Evolutionary conservation across 2,329 filamentous ascomycete genomes (phyloP).

Genomic region (Neophaeococcomyces aloes): DNA sequence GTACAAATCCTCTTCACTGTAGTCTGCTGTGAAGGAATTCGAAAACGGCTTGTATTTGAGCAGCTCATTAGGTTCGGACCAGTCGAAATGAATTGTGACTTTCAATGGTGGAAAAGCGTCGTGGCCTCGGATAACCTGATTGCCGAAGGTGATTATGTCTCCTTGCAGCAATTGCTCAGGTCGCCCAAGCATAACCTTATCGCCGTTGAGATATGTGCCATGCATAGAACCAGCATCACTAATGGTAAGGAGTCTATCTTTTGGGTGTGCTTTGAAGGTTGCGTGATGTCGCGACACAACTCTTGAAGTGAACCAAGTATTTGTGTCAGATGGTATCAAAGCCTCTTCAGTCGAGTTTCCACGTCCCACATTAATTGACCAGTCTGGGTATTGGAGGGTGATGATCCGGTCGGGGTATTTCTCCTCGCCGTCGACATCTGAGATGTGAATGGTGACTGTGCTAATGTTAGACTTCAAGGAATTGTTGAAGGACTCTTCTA

Average conservation of each 20-base stretch:
- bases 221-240: constrained; percentile 51
- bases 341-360: constrained; percentile 31
- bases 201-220: constrained; percentile 47
- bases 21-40: constrained; percentile 33
- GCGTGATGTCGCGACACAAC: constrained; percentile 40
- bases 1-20: constrained; percentile 23
- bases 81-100: not conserved
- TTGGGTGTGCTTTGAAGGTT: constrained; percentile 23
- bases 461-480: not conserved
- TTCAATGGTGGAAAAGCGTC: constrained; percentile 12
- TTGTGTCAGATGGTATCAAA: constrained; percentile 28
- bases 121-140: constrained; percentile 38
- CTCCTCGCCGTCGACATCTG: constrained; percentile 2
- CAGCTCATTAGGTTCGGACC: not conserved
- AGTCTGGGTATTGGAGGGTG: constrained; percentile 12
- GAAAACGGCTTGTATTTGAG: constrained; percentile 9
- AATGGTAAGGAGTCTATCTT: constrained; percentile 33
- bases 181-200: constrained; percentile 27
- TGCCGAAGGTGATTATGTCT: constrained; percentile 38
- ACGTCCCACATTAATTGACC: constrained; percentile 30
- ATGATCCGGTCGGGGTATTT: constrained; percentile 4
- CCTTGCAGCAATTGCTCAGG: constrained; percentile 26
- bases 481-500: not conserved
- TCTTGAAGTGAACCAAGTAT: constrained; percentile 37
- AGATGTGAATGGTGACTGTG: constrained; percentile 4